Conservation (phyloP, 169 alveolate genomes). For the Cryptosporidium sp. region DNA sequence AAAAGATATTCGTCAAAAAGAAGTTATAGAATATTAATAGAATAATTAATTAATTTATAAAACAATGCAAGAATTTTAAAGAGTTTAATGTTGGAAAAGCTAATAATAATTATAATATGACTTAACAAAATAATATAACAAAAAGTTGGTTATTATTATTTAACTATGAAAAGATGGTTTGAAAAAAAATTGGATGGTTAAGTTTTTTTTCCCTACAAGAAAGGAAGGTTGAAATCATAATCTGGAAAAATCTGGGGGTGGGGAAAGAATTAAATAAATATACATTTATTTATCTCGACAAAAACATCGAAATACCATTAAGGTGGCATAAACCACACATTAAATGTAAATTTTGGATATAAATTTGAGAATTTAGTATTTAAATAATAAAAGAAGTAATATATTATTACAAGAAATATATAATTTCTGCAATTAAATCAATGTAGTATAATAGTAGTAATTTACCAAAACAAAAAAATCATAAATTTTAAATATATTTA, state of each 20-base stretch:
- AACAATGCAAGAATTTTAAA: no score
- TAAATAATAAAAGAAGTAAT: neutral
- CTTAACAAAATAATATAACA: no score
- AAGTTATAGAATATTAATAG: neutral
- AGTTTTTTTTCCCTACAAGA: neutral
- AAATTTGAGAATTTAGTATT: conserved; percentile 6
- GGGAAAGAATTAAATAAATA: no score
- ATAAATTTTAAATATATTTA: neutral
- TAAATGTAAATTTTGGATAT: neutral
- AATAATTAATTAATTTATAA: no score
- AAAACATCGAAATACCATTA: neutral
- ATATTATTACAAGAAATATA: no score
- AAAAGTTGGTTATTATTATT: no score
- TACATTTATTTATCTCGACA: no score
- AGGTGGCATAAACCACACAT: neutral
- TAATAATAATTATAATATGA: no score
- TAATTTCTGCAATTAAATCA: neutral
- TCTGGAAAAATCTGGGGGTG: neutral
- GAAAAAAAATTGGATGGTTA: neutral
- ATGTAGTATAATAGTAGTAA: neutral
- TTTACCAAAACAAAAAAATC: neutral
- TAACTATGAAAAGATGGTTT: neutral
- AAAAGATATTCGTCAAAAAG: neutral
- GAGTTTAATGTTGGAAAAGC: no score
- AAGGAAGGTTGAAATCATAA: neutral